These are phyloP conservation scores for Trichoderma semiorbis DNA, from an alignment of 2,329 filamentous ascomycete genomes.

Conservation along the genomic window DNA sequence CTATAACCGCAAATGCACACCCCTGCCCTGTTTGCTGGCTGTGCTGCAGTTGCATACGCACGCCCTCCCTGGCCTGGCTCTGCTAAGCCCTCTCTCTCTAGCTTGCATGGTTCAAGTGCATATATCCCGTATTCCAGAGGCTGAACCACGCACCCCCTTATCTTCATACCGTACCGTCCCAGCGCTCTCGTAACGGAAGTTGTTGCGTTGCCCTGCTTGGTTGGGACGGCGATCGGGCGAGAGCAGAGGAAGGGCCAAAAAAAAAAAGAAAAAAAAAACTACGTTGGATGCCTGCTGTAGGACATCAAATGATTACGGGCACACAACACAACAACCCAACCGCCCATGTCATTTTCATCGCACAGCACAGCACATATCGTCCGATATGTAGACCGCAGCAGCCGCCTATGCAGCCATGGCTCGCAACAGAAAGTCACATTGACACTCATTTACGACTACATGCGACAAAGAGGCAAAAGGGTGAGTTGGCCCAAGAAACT, in stretches of 20 bases:
- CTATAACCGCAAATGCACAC: neutral
- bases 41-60: neutral
- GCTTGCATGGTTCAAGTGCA: neutral
- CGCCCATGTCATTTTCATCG: neutral
- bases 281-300: neutral
- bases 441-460: neutral
- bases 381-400: neutral
- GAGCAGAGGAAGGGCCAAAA: neutral
- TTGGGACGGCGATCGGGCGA: neutral
- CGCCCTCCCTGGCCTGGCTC: neutral
- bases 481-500: neutral
- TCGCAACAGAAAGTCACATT: constrained; percentile 10
- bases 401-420: neutral
- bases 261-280: too few species aligned
- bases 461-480: neutral
- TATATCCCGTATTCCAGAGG: constrained; percentile 2
- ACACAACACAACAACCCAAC: too few species aligned
- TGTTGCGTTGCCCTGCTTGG: neutral
- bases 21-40: neutral
- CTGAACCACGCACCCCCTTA: neutral
- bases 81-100: constrained; percentile 7
- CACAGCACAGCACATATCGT: neutral
- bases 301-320: too few species aligned
- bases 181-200: neutral
- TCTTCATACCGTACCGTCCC: neutral